Evolutionary conservation across 176 grass and related monocot species (phyloP), one percentile per base, ranked within the genome.

Genomic region (Tillandsia fasciculata): DNA sequence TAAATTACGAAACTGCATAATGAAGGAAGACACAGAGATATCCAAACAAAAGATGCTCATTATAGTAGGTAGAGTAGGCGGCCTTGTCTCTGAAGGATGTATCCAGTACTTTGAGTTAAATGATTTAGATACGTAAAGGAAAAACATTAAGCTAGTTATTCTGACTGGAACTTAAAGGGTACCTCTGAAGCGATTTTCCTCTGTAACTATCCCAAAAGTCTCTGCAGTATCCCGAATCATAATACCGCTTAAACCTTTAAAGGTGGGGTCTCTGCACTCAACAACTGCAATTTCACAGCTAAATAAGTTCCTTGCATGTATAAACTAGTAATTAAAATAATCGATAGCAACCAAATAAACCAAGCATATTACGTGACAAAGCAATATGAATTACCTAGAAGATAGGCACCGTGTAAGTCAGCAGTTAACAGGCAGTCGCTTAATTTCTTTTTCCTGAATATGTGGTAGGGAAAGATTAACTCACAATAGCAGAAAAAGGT

Each of bases 191-290:
- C 12, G 61, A 61, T 85, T 90, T 10, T 87, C 86, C 70, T 83
- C 71, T 56, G 86, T 87, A 81, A 85, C 79, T 72, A 97, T 83
- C 49, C 93, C 93, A 83, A 97, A 97, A 18, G 86, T 92, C 73
- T 92, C 89, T 70, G 86, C 70, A 76, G 86, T 97, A 27, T 92
- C 89, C 50, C 86, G 75, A 72, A 97, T 69, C 89, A 97, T 87
- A 74, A 97, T 87, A 27, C 93, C 93, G 52, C 63, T 81, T 20
- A 78, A 50, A 78, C 86, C 93, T 66, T 78, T 58, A 80, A 83
- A 90, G 65, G 86, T 69, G 63, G 29, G 70, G 42, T 71, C 27
- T 82, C 87, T 97, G 77, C 89, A 89, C 77, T 90, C 82, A 15
- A 77, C 89, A 69, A 97, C 86, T 97, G 70, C 18, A 74, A 26